Conservation (phyloP, 768 basidiomycete species). For the Rhizopogon sp. region DNA sequence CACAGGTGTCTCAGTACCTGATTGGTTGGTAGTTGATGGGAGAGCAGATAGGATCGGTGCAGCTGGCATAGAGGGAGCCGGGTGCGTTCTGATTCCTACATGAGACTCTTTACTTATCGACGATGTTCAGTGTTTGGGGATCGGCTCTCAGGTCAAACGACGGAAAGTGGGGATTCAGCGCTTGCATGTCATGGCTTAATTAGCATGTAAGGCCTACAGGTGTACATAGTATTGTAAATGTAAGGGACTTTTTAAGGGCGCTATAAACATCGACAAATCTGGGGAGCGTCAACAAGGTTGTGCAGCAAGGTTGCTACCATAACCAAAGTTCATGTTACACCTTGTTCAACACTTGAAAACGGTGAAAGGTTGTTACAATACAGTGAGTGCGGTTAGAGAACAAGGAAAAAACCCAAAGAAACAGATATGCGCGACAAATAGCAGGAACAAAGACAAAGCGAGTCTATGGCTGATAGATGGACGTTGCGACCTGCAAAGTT, state of each 20-base stretch:
- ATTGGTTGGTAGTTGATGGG: constrained; percentile 66
- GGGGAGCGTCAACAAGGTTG: constrained; percentile 1
- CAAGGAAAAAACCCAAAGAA: constrained; percentile 50
- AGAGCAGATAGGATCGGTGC: constrained; percentile 56
- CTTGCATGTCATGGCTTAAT: constrained; percentile 44
- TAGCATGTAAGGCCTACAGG: constrained; percentile 28
- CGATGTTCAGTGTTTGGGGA: constrained; percentile 26
- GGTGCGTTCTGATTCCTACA: constrained; percentile 40
- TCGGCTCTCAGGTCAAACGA: constrained; percentile 7
- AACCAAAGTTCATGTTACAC: constrained; percentile 46
- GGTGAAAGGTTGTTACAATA: constrained; percentile 70
- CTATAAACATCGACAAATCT: constrained; percentile 4
- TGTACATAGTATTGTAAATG: constrained; percentile 34
- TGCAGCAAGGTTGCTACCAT: constrained; percentile 11
- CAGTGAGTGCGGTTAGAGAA: constrained; percentile 55
- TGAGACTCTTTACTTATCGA: constrained; percentile 4
- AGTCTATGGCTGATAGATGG: constrained; percentile 75
- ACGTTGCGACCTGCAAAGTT: constrained; percentile 58
- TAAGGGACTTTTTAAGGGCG: constrained; percentile 3
- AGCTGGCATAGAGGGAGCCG: constrained; percentile 71
- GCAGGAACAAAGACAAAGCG: constrained; percentile 56
- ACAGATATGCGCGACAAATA: constrained; percentile 80
- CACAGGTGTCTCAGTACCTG: constrained; percentile 72
- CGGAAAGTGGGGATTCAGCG: constrained; percentile 40
- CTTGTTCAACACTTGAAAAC: constrained; percentile 56